phyloP scores from a whole-genome alignment of 306 rosid species.

The Vigna nakashimae region DNA sequence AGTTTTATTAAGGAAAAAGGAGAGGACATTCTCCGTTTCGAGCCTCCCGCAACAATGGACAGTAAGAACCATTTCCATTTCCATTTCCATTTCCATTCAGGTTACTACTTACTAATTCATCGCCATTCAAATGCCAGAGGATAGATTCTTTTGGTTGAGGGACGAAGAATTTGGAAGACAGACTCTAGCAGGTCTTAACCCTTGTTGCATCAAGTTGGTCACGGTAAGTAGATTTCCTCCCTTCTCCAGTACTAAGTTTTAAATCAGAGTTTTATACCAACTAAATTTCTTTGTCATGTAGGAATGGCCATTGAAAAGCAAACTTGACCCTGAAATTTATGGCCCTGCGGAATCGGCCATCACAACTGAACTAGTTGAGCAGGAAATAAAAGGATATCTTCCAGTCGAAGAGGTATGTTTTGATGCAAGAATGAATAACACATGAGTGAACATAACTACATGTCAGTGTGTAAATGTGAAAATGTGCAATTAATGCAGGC shows the following conservation, averaged over 20 bases:
- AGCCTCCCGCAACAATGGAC: constrained; percentile 60
- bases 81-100: background rate
- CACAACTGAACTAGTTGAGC: constrained; percentile 63
- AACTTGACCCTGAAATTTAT: constrained; percentile 68
- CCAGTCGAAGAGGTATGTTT: constrained; percentile 63
- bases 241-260: no score
- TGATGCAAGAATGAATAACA: background rate
- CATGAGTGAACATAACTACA: no score
- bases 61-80: constrained; percentile 39
- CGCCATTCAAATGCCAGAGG: constrained; percentile 47
- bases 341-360: constrained; percentile 78
- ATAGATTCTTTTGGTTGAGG: constrained; percentile 87
- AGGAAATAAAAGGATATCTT: constrained; percentile 59
- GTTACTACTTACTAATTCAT: background rate
- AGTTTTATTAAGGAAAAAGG: constrained; percentile 38
- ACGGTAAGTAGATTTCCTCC: constrained; percentile 64
- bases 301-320: constrained; percentile 96
- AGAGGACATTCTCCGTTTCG: constrained; percentile 58
- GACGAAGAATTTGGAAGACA: constrained; percentile 87
- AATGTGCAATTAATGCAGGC: constrained; percentile 49
- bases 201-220: constrained; percentile 68
- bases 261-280: background rate
- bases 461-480: background rate
- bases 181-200: constrained; percentile 91
- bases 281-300: constrained; percentile 9